Base-by-base conservation (phyloP, 768 basidiomycete species). In the Aureoboletus auriporus region DNA sequence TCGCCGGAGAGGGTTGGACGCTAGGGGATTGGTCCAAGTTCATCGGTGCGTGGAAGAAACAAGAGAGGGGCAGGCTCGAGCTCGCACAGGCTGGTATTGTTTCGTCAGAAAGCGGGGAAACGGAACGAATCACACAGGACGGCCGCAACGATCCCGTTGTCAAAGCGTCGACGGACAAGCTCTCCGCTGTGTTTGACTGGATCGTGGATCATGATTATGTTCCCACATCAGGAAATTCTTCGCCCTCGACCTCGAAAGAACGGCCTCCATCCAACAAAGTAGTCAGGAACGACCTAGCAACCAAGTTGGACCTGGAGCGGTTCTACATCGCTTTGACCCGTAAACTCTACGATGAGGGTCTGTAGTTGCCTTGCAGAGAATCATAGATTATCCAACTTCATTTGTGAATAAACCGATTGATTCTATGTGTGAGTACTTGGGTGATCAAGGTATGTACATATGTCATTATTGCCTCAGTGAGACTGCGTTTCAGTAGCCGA, bases 311-410 rank as follows among this genome's bases (percentile, higher is more conserved):
- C 62, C 68, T 97, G 61, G 93, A 94, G 63, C 72, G 84, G 58
- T 90, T 99, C 67, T 95, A 95, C 65, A 76, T 96, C 30, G 89
- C 93, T 6, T 66, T 98, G 39, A 81, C 88, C 54, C 79, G 87
- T 67, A 95, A 91, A 70, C 68, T 99, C 69, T 92, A 93, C 57
- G 89, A 97, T 49, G 92, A 96, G 63, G 95, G 95, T 10, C 68
- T 93, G 60, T 96, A 67, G 31, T 34, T 23, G 20, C 20, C 4
- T 4, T n/a, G n/a, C n/a, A n/a, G n/a, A 23, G 20, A 23, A 23
- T 23, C 20, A 23, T 23, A 23, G 20, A 4, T 23, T 23, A 23
- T 23, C 20, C 20, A 23, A 23, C 20, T 23, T 23, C 20, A 23
- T 23, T 4, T 23, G 20, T 23, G 20, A 23, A 23, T 4, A 23